A percentile compares a stretch with the other conserved stretches of the same genome.
Evolutionary conservation across 2,329 filamentous ascomycete genomes (phyloP).

Genomic region (Fusarium globosum): DNA sequence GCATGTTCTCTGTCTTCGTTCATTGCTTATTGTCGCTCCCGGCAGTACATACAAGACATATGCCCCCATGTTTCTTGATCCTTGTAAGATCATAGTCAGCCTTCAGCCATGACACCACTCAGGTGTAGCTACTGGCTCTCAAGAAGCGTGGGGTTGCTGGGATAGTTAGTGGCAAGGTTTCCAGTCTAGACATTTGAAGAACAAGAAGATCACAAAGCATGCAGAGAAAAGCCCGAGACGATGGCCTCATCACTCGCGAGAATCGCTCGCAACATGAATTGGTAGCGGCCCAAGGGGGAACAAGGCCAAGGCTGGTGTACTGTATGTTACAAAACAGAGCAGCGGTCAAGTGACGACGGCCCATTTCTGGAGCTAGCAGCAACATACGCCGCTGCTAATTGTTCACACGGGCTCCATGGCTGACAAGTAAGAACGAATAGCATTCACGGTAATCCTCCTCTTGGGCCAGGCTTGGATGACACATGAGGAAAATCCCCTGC

Average conservation of each 20-base stretch:
- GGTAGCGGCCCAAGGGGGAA: constrained; percentile 38
- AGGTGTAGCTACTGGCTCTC: constrained; percentile 35
- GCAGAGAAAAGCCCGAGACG: constrained; percentile 31
- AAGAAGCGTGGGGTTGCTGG: constrained; percentile 41
- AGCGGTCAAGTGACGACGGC: constrained; percentile 44
- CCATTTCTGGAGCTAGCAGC: constrained; percentile 38
- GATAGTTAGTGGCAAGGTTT: constrained; percentile 41
- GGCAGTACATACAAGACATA: constrained; percentile 11
- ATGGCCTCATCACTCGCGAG: constrained; percentile 43
- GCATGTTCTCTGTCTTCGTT: constrained; percentile 22
- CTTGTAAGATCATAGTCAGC: constrained; percentile 26
- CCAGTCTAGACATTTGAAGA: constrained; percentile 27
- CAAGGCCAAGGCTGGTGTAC: constrained; percentile 16
- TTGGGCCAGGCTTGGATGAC: constrained; percentile 39
- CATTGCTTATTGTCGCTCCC: constrained; percentile 31
- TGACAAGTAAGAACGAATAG: constrained; percentile 38
- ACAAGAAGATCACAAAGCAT: constrained; percentile 36
- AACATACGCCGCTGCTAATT: constrained; percentile 28
- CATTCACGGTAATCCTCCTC: constrained; percentile 29
- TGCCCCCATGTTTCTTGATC: constrained; percentile 15
- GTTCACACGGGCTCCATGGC: constrained; percentile 39
- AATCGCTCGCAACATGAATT: constrained; percentile 38
- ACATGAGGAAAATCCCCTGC: constrained; percentile 41
- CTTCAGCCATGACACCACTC: constrained; percentile 42
- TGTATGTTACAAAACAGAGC: constrained; percentile 33